Base-by-base conservation (phyloP, 2,329 filamentous ascomycete species). In the Ceratocystis diversiconidia region DNA sequence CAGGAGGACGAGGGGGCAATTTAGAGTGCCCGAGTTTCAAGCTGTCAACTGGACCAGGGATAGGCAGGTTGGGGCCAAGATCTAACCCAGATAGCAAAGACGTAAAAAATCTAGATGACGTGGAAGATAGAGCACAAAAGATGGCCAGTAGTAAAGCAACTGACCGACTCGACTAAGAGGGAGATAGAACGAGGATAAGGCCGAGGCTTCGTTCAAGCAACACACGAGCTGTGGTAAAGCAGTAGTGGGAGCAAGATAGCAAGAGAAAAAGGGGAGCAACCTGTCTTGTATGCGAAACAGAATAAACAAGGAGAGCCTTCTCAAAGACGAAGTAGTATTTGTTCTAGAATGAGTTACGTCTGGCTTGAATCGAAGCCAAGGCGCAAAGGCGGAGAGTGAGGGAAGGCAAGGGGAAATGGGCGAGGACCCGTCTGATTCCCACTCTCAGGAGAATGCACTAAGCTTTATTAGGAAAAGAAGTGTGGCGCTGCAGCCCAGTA, bases 391-490 rank as follows among this genome's bases (percentile, higher is more conserved):
- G 55, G 55, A 59, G 55, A 32, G 55, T 15, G 28, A 59, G 22
- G 12, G 28, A 30, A 59, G 55, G 25, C 50, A 19, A 15, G 36
- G 36, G 36, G 36, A 41, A 41, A 41, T 41, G 36, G 22, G 25
- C 32, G 43, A 46, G 46, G 41, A 50, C 43, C 63, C 8, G 32
- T 30, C 36, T 41, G 36, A 41, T 41, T 41, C 25, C 60, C 50
- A 63, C 43, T 36, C 62, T 65, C 62, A 67, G 62, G 65, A 64
- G 66, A 59, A 19, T 43, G 48, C 63, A 52, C 66, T 67, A 67
- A 28, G 22, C 66, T 41, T 4, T 52, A 63, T 67, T 61, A 12
- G 63, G 60, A 8, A 12, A 41, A 17, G 5, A 36, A 15, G n/a
- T 60, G 66, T 67, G 66, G 66, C 66, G 66, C n/a, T n/a, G 46